Evolutionary conservation across 2,329 filamentous ascomycete genomes (phyloP), one percentile per base, ranked within the genome.

Genomic region (Alternaria brassicicola): DNA sequence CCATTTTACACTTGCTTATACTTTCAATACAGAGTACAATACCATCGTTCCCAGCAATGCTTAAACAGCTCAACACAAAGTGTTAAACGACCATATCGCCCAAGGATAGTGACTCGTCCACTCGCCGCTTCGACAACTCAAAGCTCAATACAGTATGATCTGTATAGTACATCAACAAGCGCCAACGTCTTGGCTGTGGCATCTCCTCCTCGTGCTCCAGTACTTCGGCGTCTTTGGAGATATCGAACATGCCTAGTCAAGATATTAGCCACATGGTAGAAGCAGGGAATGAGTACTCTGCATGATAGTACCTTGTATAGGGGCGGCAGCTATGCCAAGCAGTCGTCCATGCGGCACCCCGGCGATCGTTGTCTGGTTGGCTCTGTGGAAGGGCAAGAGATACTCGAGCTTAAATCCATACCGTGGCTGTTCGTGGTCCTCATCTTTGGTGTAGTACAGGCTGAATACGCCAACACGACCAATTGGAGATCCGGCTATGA

Each of bases 61-160:
- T 42, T 42, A 15, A 30, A 4, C n/a, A 31, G 7, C 13, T 28
- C 15, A 19, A 30, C 26, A 23, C 23, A 25, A 35, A 19, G 13
- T 30, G 8, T 21, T 63, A 75, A 3, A 75, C 68, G 4, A 74
- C 56, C 43, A 75, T 52, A 12, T 68, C 68, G 7, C 46, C 66
- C 15, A 75, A 33, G 21, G 55, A 58, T n/a, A 48, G 52, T 8
- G 59, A 54, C 7, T 39, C 54, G 4, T 48, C 55, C 23, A 30
- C 57, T 42, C 55, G 61, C 28, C 51, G 52, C 52, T 71, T 77
- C 21, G 68, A 66, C n/a, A 92, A 75, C 73, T 91, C 88, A 77
- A 92, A 93, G 57, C 84, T 88, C 63, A 92, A 70, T 26, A 93
- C 83, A 2, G 85, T 84, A 67, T 91, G 87, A 74, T 92, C 87